Conservation (phyloP, 1,284 basidiomycete genomes). For the Fomitiporia mediterranea region DNA sequence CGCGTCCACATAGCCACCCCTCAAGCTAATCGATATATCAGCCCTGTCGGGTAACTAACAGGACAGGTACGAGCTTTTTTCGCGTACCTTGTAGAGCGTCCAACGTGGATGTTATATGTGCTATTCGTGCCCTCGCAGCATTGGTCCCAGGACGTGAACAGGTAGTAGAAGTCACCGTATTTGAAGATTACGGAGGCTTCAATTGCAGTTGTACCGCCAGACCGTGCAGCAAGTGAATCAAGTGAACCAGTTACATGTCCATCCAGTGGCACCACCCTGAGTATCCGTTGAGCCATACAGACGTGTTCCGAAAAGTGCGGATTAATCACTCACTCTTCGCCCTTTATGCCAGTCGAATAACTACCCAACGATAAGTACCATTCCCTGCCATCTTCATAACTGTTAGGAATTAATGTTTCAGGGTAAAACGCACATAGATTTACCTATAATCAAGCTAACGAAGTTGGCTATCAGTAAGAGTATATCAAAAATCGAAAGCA, state of each 20-base stretch:
- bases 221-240: conserved; percentile 24
- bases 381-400: conserved; percentile 4
- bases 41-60: background rate
- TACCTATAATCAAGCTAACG: conserved; percentile 7
- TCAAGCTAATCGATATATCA: conserved; percentile 27
- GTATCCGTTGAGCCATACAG: conserved; percentile 20
- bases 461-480: background rate
- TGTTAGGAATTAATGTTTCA: background rate
- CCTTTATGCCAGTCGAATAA: conserved; percentile 24
- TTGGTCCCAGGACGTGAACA: conserved; percentile 54
- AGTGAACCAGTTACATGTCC: conserved; percentile 20
- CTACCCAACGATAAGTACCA: conserved; percentile 22
- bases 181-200: conserved; percentile 37
- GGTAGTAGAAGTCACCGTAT: conserved; percentile 44
- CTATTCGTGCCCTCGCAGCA: conserved; percentile 49
- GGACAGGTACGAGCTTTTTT: conserved; percentile 1
- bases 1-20: conserved; percentile 46
- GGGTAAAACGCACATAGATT: background rate
- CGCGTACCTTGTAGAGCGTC: conserved; percentile 40
- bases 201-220: conserved; percentile 21
- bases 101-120: conserved; percentile 58
- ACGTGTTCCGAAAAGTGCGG: background rate
- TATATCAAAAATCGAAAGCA: conserved; percentile 17
- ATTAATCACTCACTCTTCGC: conserved; percentile 2
- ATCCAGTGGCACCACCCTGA: conserved; percentile 25